Evolutionary conservation across 2,329 filamentous ascomycete species (phyloP).

Genomic region (Penicillium sp.): DNA sequence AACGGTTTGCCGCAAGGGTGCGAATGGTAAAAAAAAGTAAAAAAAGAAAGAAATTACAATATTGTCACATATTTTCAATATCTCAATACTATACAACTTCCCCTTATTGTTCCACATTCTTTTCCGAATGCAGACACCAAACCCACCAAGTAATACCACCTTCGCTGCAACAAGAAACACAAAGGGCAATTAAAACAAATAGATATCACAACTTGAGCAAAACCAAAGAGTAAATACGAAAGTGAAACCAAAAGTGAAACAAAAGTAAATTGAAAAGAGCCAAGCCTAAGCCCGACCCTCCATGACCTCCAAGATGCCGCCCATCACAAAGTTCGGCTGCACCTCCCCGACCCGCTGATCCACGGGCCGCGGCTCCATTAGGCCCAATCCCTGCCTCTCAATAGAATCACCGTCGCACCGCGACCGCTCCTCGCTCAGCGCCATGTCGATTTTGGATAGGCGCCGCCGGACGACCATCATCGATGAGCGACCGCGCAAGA

Average conservation of each 20-base stretch:
- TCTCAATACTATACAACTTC: constrained; percentile 5
- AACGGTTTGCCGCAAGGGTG: not conserved
- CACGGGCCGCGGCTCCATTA: constrained; percentile 48
- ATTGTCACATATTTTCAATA: constrained; percentile 3
- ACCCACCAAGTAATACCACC: not conserved
- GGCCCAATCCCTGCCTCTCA: constrained; percentile 42
- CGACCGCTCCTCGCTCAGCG: constrained; percentile 44
- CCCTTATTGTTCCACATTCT: constrained; percentile 2
- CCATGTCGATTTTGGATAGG: constrained; percentile 46
- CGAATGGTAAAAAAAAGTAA: not conserved
- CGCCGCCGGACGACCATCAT: constrained; percentile 40
- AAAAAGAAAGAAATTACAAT: not conserved
- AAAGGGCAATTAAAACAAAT: not conserved
- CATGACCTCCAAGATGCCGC: constrained; percentile 50
- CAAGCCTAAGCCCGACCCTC: constrained; percentile 38
- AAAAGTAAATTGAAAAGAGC: not conserved
- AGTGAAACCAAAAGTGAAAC: not conserved
- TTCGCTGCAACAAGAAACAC: not conserved
- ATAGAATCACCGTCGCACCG: constrained; percentile 40
- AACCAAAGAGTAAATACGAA: not conserved
- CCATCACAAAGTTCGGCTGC: constrained; percentile 45
- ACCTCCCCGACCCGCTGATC: constrained; percentile 25
- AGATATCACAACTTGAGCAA: constrained; percentile 5
- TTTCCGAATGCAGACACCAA: constrained; percentile 4
- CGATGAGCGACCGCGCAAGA: constrained; percentile 32